Evolutionary conservation across 371 early-diverging fungal species (phyloP), one percentile per base, ranked within the genome.

Genomic region (Umbelopsis sp.): DNA sequence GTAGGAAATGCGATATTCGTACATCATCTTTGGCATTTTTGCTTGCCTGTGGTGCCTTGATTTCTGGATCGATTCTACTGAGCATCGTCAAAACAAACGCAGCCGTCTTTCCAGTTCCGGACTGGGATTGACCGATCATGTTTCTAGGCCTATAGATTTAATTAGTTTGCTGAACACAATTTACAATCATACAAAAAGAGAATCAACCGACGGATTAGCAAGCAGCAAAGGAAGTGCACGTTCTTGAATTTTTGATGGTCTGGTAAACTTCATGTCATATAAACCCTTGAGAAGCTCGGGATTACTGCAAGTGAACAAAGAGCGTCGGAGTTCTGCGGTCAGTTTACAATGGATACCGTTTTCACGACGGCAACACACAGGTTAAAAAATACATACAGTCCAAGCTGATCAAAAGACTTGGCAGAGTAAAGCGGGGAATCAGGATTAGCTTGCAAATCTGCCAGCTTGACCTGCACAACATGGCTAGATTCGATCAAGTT

Each of bases 81-180:
- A 97, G 80, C 91, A 98, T 96, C 0, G 94, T 92, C 67, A 98
- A 83, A 0, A 91, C 93, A 76, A 98, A 97, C 0, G 99, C 99
- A 3, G 99, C 98, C 4, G 99, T 99, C 80, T 99, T 99, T 48
- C 99, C 48, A 66, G 44, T 52, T 3, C 48, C 67, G 16, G 48
- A 44, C 64, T 44, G 45, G 25, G 52, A 63, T 41, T 45, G 52
- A 29, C 45, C 67, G 14, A 57, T 57, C 57, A 57, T 57, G 35
- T 57, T 57, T 35, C 29, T 32, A 11, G 57, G 57, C 14, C 57
- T 57, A 12, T 57, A 0, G 52, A 22, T 57, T 11, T 18, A 6
- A 32, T 16, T 2, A 11, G 35, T 16, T 35, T 16, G 35, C 29
- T 35, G 11, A 4, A 10, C 41, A 10, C 41, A 7, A 29, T 41